Percentiles rank a stretch among this genome's conserved stretches.
Evolutionary conservation across 495 filamentous ascomycete species (phyloP).

Genomic region (Neurospora africana): DNA sequence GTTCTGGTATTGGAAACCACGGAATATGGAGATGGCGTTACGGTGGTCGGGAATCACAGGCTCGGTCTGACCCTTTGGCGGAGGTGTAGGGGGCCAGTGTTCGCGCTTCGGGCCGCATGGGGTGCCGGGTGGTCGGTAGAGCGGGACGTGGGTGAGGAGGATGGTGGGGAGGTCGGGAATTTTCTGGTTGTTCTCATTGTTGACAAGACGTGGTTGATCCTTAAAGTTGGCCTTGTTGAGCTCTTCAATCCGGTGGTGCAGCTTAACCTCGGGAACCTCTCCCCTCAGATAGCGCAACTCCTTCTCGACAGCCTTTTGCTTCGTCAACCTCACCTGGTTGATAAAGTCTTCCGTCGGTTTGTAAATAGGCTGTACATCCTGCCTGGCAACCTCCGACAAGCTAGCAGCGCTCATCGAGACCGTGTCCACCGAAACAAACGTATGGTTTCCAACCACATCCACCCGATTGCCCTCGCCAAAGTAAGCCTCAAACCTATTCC

Average conservation of each 20-base stretch:
- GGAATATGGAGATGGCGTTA: slow-evolving; percentile 62
- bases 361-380: slow-evolving; percentile 53
- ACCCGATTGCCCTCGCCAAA: slow-evolving; percentile 85
- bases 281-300: slow-evolving; percentile 44
- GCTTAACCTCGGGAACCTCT: slow-evolving; percentile 35
- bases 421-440: slow-evolving; percentile 82
- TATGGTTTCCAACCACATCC: slow-evolving; percentile 89
- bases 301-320: slow-evolving; percentile 42
- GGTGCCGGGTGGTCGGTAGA: slow-evolving; percentile 69
- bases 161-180: slow-evolving; percentile 62
- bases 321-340: slow-evolving; percentile 41
- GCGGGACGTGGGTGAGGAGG: slow-evolving; percentile 80
- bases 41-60: slow-evolving; percentile 57
- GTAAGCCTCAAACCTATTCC: slow-evolving; percentile 73
- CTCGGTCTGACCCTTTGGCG: slow-evolving; percentile 41
- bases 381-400: slow-evolving; percentile 28
- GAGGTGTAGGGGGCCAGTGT: slow-evolving; percentile 58
- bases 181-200: slow-evolving; percentile 7
- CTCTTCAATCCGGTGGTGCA: slow-evolving; percentile 44
- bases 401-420: slow-evolving; percentile 70
- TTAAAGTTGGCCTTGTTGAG: slow-evolving; percentile 30
- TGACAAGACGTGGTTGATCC: slow-evolving; percentile 28
- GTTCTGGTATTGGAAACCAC: slow-evolving; percentile 95
- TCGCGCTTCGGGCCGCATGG: slow-evolving; percentile 89
- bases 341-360: slow-evolving; percentile 69